Percentiles rank a stretch among this genome's conserved stretches.
Evolutionary conservation across 192 early-diverging fungal genomes (phyloP).

Genomic region (Gonapodya prolifera): DNA sequence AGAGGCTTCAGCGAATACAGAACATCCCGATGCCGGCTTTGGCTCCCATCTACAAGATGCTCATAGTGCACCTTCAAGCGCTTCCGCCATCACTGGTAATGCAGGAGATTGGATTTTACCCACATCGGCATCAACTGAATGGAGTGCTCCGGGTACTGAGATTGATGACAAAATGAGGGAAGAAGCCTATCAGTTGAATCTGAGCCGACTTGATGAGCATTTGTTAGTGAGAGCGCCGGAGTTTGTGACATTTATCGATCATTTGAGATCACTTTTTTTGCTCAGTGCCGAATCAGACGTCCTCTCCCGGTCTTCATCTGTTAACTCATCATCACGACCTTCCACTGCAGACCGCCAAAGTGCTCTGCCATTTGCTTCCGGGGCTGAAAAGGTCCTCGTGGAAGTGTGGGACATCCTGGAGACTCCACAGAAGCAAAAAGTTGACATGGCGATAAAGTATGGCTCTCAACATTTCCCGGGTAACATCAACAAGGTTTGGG

Average conservation of each 20-base stretch:
- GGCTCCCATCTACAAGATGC: too few species aligned
- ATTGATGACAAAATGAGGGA: background rate
- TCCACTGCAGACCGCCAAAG: constrained; percentile 5
- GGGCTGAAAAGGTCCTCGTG: constrained; percentile 30
- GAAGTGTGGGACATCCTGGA: constrained; percentile 32
- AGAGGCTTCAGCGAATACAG: too few species aligned
- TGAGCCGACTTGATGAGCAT: background rate
- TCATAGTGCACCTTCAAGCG: too few species aligned
- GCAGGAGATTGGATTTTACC: too few species aligned
- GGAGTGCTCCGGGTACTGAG: background rate
- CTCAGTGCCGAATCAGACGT: background rate
- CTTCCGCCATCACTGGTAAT: too few species aligned
- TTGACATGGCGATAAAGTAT: constrained; percentile 51
- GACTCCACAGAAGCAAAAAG: constrained; percentile 39
- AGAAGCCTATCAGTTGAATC: background rate
- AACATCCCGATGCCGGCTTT: too few species aligned
- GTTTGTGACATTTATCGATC: background rate
- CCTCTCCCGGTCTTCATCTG: background rate
- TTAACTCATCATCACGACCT: constrained; percentile 2
- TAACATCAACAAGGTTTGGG: background rate
- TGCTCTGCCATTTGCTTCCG: constrained; percentile 18
- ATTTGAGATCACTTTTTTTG: background rate
- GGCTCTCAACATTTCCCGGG: background rate
- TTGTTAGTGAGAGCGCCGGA: background rate
- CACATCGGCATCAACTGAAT: background rate